These are phyloP conservation scores for Abrus pulchellus DNA, from an alignment of 306 rosid species.

Conservation along the genomic window DNA sequence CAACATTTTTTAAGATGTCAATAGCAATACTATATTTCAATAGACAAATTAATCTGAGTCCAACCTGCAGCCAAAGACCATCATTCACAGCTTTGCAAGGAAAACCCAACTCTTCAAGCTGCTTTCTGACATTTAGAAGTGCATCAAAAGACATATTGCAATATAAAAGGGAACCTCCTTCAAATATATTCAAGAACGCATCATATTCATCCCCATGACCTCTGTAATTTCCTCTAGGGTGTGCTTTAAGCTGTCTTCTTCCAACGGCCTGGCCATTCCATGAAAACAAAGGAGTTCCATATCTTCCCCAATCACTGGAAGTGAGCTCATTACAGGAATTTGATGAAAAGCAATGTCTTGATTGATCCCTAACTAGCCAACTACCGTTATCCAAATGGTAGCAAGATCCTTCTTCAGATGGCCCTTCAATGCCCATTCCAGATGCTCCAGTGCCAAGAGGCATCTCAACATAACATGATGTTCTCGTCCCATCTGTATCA, in stretches of 20 bases:
- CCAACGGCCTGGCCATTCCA: slow-evolving; percentile 92
- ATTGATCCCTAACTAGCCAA: slow-evolving; percentile 75
- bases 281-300: slow-evolving; percentile 74
- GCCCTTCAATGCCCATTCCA: slow-evolving; percentile 87
- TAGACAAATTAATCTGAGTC: slow-evolving; percentile 39
- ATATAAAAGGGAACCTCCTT: slow-evolving; percentile 92
- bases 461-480: slow-evolving; percentile 70
- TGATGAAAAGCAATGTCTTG: slow-evolving; percentile 70
- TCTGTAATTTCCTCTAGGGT: slow-evolving; percentile 67
- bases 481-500: slow-evolving; percentile 59
- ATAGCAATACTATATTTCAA: slow-evolving; percentile 25
- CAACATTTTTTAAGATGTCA: slow-evolving; percentile 29
- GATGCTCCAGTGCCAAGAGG: slow-evolving; percentile 60
- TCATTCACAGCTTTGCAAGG: slow-evolving; percentile 99
- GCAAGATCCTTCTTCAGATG: slow-evolving; percentile 87
- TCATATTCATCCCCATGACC: slow-evolving; percentile 81
- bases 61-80: slow-evolving; percentile 98
- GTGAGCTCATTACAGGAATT: slow-evolving; percentile 70
- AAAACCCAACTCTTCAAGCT: slow-evolving; percentile 91
- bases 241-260: slow-evolving; percentile 77
- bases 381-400: slow-evolving; percentile 72
- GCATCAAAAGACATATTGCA: slow-evolving; percentile 98
- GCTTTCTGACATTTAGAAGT: slow-evolving; percentile 87
- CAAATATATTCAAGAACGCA: slow-evolving; percentile 85
- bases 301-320: slow-evolving; percentile 88